phyloP scores from a whole-genome alignment of 2,329 filamentous ascomycete species.

The Fusarium avenaceum region DNA sequence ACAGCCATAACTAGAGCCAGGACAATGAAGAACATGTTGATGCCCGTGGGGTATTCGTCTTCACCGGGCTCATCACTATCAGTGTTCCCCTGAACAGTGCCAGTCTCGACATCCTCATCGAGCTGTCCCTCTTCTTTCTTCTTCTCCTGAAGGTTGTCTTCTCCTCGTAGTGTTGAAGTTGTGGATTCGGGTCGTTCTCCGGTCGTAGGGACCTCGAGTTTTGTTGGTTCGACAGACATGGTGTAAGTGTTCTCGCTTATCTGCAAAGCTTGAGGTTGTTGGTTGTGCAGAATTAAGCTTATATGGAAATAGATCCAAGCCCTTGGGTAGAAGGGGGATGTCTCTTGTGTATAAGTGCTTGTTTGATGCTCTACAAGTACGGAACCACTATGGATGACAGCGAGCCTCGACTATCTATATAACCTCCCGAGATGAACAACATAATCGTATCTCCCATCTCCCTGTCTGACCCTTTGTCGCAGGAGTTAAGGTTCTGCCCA shows the following conservation, averaged over 20 bases:
- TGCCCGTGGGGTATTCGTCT: conserved; percentile 57
- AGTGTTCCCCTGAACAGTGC: conserved; percentile 36
- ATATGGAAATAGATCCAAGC: conserved; percentile 7
- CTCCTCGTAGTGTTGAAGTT: conserved; percentile 50
- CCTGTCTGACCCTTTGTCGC: conserved; percentile 25
- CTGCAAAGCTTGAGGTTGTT: background rate
- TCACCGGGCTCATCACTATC: conserved; percentile 44
- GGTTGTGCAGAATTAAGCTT: conserved; percentile 30
- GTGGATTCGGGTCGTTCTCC: conserved; percentile 48
- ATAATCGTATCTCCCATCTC: conserved; percentile 18
- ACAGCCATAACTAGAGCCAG: conserved; percentile 62
- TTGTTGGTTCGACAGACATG: conserved; percentile 35
- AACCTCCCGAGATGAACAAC: conserved; percentile 13
- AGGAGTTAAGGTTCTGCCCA: conserved; percentile 39
- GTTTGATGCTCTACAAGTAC: conserved; percentile 20
- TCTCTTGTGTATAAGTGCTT: conserved; percentile 16
- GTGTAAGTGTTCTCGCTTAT: conserved; percentile 1
- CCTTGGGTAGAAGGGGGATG: background rate
- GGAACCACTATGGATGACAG: conserved; percentile 16
- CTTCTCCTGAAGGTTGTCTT: conserved; percentile 47
- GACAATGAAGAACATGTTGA: conserved; percentile 60
- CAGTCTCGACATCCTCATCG: conserved; percentile 43
- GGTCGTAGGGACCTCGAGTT: conserved; percentile 44
- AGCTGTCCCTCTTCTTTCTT: conserved; percentile 46
- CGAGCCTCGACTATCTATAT: conserved; percentile 41